Evolutionary conservation across 1,284 basidiomycete genomes (phyloP).

Genomic region (Termitomyces sp.): DNA sequence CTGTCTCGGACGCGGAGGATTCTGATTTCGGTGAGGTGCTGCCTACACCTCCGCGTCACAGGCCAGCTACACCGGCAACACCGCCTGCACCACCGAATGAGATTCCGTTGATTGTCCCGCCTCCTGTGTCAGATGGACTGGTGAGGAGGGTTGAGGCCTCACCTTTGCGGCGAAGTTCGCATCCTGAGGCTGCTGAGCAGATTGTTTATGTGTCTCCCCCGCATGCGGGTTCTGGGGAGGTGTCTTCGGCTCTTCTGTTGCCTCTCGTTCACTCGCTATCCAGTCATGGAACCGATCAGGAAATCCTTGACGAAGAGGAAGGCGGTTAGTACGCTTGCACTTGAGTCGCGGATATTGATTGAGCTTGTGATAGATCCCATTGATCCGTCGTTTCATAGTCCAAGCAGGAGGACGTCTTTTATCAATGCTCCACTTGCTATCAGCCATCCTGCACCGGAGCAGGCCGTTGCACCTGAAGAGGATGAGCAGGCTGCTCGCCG

Average conservation of each 20-base stretch:
- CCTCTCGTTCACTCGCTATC: background rate
- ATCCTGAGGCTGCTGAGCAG: conserved; percentile 6
- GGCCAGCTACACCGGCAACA: conserved; percentile 14
- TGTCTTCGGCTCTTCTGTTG: conserved; percentile 9
- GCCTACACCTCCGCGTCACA: conserved; percentile 18
- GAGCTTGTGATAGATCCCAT: conserved; percentile 49
- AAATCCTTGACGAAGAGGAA: conserved; percentile 55
- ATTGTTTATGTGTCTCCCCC: background rate
- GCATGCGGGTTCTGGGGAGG: background rate
- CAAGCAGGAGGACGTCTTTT: conserved; percentile 32
- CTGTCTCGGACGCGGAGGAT: conserved; percentile 18
- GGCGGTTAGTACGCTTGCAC: conserved; percentile 40
- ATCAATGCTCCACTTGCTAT: conserved; percentile 19
- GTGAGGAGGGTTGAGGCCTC: conserved; percentile 12
- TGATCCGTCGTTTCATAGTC: conserved; percentile 55
- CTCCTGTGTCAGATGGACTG: conserved; percentile 14
- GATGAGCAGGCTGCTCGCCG: conserved; percentile 40
- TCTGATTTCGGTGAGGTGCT: conserved; percentile 20
- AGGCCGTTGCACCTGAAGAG: conserved; percentile 33
- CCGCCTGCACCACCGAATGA: conserved; percentile 15
- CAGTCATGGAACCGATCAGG: conserved; percentile 20
- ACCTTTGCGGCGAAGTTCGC: conserved; percentile 14
- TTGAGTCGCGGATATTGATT: conserved; percentile 8
- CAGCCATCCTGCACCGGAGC: conserved; percentile 11
- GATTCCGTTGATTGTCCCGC: conserved; percentile 20